phyloP scores from a whole-genome alignment of 192 early-diverging fungal species.

The Coemansia sp. region DNA sequence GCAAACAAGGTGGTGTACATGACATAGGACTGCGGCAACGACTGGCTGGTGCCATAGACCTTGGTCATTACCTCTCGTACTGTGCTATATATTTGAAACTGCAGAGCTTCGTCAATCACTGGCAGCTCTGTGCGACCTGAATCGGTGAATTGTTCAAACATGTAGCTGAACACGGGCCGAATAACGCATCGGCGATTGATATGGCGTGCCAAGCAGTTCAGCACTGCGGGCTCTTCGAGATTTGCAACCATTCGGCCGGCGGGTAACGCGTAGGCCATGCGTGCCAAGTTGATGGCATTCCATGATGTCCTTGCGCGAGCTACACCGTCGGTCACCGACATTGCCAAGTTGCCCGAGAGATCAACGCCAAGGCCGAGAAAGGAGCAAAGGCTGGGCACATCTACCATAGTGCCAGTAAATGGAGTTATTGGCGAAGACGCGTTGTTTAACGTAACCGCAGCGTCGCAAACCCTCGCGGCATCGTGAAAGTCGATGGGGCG shows the following conservation, averaged over 20 bases:
- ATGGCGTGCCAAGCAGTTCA: constrained; percentile 8
- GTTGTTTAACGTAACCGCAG: constrained; percentile 45
- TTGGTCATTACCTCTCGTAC: constrained; percentile 25
- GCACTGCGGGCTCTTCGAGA: constrained; percentile 21
- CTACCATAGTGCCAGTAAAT: background rate
- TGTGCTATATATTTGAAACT: constrained; percentile 52
- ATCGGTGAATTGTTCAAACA: constrained; percentile 20
- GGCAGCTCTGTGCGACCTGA: constrained; percentile 14
- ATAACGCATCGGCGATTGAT: constrained; percentile 30
- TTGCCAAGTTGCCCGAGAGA: constrained; percentile 8
- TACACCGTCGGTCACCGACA: constrained; percentile 11
- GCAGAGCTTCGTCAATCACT: constrained; percentile 20
- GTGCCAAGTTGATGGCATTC: constrained; percentile 6
- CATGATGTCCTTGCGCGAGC: background rate
- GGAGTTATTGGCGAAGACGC: constrained; percentile 9
- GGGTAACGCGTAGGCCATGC: constrained; percentile 34
- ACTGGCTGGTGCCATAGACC: constrained; percentile 9
- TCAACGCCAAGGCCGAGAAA: constrained; percentile 32
- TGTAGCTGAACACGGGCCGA: constrained; percentile 40
- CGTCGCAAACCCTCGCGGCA: constrained; percentile 26
- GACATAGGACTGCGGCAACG: constrained; percentile 19
- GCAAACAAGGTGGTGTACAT: constrained; percentile 47
- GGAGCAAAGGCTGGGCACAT: constrained; percentile 22
- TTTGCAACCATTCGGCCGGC: constrained; percentile 31
- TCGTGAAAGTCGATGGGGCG: constrained; percentile 12